Percentiles rank a stretch among this genome's conserved stretches.
Evolutionary conservation across 768 basidiomycete genomes (phyloP).

Genomic region (Psilocybe azurescens): DNA sequence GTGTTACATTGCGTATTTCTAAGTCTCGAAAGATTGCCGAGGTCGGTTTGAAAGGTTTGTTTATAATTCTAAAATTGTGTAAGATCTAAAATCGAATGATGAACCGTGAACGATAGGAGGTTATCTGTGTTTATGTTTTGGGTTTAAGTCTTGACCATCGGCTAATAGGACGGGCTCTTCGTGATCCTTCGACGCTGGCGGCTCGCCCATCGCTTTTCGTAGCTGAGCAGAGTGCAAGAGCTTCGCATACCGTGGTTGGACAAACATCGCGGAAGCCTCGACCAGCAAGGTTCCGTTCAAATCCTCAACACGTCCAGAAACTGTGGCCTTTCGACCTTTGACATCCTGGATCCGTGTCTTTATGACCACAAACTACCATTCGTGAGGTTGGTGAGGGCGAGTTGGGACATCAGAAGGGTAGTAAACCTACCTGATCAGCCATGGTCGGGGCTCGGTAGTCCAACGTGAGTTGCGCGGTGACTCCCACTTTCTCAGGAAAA

Average conservation of each 20-base stretch:
- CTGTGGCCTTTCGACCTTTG: conserved; percentile 80
- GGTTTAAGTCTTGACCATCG: conserved; percentile 41
- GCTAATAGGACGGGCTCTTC: conserved; percentile 43
- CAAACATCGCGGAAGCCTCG: conserved; percentile 81
- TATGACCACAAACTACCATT: conserved; percentile 79
- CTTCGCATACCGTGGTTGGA: conserved; percentile 89
- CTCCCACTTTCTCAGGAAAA: conserved; percentile 88
- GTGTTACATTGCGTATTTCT: not conserved
- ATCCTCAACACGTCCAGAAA: conserved; percentile 77
- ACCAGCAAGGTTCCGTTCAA: conserved; percentile 82
- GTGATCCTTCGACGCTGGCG: conserved; percentile 33
- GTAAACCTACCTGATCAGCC: conserved; percentile 75
- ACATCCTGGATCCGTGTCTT: conserved; percentile 67
- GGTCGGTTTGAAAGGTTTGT: not conserved
- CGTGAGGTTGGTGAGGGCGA: not conserved
- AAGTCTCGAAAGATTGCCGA: not conserved
- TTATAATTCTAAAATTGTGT: not conserved
- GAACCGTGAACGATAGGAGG: not conserved
- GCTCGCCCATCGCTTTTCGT: conserved; percentile 70
- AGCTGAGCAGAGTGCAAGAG: conserved; percentile 67
- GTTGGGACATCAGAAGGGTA: not conserved
- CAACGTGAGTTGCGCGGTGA: conserved; percentile 85
- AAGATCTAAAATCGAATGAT: not conserved
- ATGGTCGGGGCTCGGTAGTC: conserved; percentile 88
- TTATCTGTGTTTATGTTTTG: conserved; percentile 29